phyloP scores from a whole-genome alignment of 1,284 basidiomycete species.

The Apiotrichum domesticum region DNA sequence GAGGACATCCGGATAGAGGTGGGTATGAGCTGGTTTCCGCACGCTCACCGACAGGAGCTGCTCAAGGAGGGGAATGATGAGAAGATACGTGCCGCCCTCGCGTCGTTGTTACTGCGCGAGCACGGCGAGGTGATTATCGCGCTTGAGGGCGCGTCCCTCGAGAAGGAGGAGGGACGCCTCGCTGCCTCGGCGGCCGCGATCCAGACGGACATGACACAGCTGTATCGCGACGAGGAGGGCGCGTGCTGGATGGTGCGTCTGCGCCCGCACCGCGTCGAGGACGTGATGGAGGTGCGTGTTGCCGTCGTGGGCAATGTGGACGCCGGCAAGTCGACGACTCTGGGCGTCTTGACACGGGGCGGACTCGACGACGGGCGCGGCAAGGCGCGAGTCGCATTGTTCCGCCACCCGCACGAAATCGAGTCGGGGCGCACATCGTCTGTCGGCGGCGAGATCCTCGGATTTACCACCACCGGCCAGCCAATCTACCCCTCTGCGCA shows the following conservation, averaged over 20 bases:
- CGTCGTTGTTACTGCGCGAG: constrained; percentile 29
- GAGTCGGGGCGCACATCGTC: constrained; percentile 92
- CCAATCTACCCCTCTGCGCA: constrained; percentile 63
- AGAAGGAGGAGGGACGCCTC: constrained; percentile 25
- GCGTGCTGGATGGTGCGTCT: constrained; percentile 39
- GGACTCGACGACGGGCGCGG: constrained; percentile 91
- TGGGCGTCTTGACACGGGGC: constrained; percentile 64
- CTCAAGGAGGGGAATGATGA: constrained; percentile 27
- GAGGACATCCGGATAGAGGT: constrained; percentile 34
- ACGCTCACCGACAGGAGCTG: constrained; percentile 25
- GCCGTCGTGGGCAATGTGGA: constrained; percentile 87
- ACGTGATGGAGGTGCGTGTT: constrained; percentile 74
- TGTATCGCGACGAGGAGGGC: constrained; percentile 25
- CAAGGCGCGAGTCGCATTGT: constrained; percentile 82
- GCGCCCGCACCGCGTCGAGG: constrained; percentile 42
- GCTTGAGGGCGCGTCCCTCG: constrained; percentile 24
- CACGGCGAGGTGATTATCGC: constrained; percentile 42
- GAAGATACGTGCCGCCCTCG: constrained; percentile 32
- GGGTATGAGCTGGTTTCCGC: not conserved
- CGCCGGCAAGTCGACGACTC: constrained; percentile 85
- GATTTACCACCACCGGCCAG: constrained; percentile 66
- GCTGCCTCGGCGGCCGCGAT: constrained; percentile 21
- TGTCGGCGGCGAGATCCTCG: constrained; percentile 94
- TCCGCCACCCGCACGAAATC: constrained; percentile 95
- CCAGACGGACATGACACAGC: constrained; percentile 37